Evolutionary conservation across 345 rosid species (phyloP).

Genomic region (Boechera retrofracta): DNA sequence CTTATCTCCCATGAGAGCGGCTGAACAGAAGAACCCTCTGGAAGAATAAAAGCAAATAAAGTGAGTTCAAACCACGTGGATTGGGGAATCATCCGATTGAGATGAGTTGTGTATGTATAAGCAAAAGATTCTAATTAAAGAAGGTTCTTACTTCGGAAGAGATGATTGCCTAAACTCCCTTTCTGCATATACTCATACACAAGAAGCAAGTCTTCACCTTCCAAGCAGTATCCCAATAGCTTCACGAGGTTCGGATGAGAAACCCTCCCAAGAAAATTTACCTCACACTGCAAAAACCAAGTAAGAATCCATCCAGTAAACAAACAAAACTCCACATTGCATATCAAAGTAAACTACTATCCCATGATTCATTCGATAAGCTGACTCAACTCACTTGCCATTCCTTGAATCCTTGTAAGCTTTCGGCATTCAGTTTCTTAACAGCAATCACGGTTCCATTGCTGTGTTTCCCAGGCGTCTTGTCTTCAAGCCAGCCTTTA

Average conservation of each 20-base stretch:
- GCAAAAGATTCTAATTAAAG: background rate
- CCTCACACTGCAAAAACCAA: slow-evolving; percentile 65
- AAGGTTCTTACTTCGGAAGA: slow-evolving; percentile 72
- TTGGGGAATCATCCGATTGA: background rate
- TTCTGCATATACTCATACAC: slow-evolving; percentile 91
- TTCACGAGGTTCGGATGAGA: slow-evolving; percentile 90
- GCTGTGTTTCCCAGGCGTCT: slow-evolving; percentile 55
- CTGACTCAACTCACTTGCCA: slow-evolving; percentile 75
- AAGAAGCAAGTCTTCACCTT: slow-evolving; percentile 80
- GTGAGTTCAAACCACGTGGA: background rate
- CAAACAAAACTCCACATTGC: no score
- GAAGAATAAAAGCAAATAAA: slow-evolving; percentile 19
- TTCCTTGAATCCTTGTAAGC: slow-evolving; percentile 83
- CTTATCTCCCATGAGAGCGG: slow-evolving; percentile 80
- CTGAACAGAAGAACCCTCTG: slow-evolving; percentile 81
- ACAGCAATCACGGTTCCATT: slow-evolving; percentile 78
- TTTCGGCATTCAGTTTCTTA: slow-evolving; percentile 80
- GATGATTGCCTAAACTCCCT: slow-evolving; percentile 94
- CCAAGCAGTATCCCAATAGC: slow-evolving; percentile 83
- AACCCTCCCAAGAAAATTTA: slow-evolving; percentile 79
- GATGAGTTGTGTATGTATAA: background rate
- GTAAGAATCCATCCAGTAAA: background rate
- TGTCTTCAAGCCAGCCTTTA: slow-evolving; percentile 94
- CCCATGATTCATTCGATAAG: background rate
- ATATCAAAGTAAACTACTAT: background rate